Conservation (phyloP, 768 basidiomycete genomes). For the Collybia sp. region DNA sequence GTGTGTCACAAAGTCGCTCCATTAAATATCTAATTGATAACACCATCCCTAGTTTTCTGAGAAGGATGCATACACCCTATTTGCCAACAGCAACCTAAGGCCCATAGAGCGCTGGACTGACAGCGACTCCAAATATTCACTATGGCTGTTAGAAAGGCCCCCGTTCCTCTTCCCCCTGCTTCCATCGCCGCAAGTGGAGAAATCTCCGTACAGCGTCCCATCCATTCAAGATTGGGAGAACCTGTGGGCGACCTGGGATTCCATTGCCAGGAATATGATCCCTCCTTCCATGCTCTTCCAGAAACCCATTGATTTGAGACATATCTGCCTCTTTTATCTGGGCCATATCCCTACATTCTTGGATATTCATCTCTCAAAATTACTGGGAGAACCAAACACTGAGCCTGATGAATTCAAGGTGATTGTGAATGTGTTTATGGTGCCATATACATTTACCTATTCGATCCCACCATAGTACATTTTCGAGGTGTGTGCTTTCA, state of each 20-base stretch:
- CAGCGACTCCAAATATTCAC: slow-evolving; percentile 60
- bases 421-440: slow-evolving; percentile 1
- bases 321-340: slow-evolving; percentile 95
- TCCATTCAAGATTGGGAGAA: slow-evolving; percentile 72
- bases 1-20: slow-evolving; percentile 29
- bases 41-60: slow-evolving; percentile 65
- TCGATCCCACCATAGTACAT: slow-evolving; percentile 42
- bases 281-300: slow-evolving; percentile 78
- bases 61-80: slow-evolving; percentile 61
- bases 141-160: slow-evolving; percentile 91
- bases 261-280: slow-evolving; percentile 80
- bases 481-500: slow-evolving; percentile 52
- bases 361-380: slow-evolving; percentile 81
- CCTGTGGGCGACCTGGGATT: slow-evolving; percentile 90
- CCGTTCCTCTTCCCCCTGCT: slow-evolving; percentile 71
- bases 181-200: slow-evolving; percentile 28
- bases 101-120: slow-evolving; percentile 87
- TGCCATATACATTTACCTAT: slow-evolving; percentile 7
- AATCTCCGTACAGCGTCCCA: slow-evolving; percentile 63
- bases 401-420: slow-evolving; percentile 82
- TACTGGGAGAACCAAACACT: slow-evolving; percentile 74
- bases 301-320: slow-evolving; percentile 91
- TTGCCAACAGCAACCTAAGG: slow-evolving; percentile 71
- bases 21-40: neutral
- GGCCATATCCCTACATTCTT: slow-evolving; percentile 93